Evolutionary conservation across 1,139 yeast species (phyloP).

Genomic region (Yamadazyma triangularis): DNA sequence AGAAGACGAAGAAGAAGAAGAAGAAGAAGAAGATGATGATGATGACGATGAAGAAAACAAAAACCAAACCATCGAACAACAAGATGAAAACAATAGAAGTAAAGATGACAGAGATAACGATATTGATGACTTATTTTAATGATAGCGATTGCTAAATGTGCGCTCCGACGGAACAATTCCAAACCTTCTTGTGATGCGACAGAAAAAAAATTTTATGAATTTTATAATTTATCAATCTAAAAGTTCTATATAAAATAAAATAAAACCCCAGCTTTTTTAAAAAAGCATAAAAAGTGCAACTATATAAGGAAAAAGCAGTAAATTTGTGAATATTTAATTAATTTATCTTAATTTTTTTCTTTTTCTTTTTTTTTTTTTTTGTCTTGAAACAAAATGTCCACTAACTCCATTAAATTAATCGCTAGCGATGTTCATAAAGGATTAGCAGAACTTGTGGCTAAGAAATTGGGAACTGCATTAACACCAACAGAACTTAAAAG

Average conservation of each 20-base stretch:
- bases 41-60: conserved; percentile 25
- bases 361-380: too few species aligned
- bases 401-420: conserved; percentile 80
- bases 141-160: too few species aligned
- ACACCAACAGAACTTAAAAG: conserved; percentile 66
- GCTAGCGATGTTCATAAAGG: conserved; percentile 94
- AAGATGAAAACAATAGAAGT: conserved; percentile 25
- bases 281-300: too few species aligned
- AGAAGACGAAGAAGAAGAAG: conserved; percentile 18
- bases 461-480: conserved; percentile 55
- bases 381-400: conserved; percentile 64
- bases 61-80: conserved; percentile 17
- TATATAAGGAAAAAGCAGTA: too few species aligned
- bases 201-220: too few species aligned
- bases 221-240: too few species aligned
- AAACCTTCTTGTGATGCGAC: too few species aligned
- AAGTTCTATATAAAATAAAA: too few species aligned
- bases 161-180: too few species aligned
- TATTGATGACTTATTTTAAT: conserved; percentile 27
- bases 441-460: conserved; percentile 71
- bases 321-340: not conserved
- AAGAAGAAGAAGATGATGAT: conserved; percentile 20
- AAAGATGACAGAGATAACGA: conserved; percentile 40
- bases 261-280: too few species aligned
- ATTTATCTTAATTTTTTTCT: too few species aligned